A percentile compares a stretch with the other conserved stretches of the same genome.
Conservation (phyloP, 306 rosid genomes). For the Benincasa hispida region DNA sequence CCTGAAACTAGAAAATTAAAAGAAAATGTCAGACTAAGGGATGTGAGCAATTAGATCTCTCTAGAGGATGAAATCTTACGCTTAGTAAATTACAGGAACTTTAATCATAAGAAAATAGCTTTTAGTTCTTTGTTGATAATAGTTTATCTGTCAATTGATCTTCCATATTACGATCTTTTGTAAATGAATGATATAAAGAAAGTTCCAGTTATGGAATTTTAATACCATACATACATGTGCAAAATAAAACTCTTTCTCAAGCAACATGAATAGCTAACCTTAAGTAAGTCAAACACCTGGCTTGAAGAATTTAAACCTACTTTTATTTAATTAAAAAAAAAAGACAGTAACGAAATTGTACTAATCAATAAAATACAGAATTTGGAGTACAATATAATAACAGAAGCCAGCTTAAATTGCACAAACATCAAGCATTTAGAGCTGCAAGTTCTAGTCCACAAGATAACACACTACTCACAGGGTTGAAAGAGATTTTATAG, state of each 20-base stretch:
- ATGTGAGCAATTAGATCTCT: neutral
- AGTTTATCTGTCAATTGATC: neutral
- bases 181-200: neutral
- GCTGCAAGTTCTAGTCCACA: neutral
- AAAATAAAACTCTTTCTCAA: neutral
- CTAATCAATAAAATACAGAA: neutral
- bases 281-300: neutral
- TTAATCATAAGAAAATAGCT: neutral
- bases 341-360: neutral
- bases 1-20: neutral
- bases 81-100: neutral
- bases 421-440: neutral
- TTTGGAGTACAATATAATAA: slow-evolving; percentile 12
- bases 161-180: neutral
- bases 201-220: neutral
- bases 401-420: neutral
- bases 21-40: neutral
- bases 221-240: slow-evolving; percentile 4
- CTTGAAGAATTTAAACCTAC: neutral
- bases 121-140: neutral
- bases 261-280: neutral
- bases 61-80: neutral
- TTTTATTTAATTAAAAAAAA: slow-evolving; percentile 10
- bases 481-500: slow-evolving; percentile 38
- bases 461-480: slow-evolving; percentile 49